phyloP scores from a whole-genome alignment of 495 filamentous ascomycete species.

The Lichina pygmaea region DNA sequence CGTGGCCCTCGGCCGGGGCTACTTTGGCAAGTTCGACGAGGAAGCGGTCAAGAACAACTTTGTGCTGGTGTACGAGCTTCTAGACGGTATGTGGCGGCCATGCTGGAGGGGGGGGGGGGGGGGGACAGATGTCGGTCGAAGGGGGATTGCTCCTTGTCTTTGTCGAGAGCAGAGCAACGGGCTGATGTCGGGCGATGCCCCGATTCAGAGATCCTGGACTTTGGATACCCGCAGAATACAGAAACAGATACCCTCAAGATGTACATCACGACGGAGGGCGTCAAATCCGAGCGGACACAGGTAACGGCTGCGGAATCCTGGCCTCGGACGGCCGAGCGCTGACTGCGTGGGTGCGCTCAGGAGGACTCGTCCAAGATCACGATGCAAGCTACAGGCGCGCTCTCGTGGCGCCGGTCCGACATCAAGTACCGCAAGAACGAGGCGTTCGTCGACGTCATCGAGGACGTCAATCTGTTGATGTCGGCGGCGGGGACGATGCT shows the following conservation, averaged over 20 bases:
- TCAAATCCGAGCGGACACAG: constrained; percentile 79
- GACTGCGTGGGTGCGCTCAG: constrained; percentile 4
- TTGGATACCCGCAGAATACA: constrained; percentile 97
- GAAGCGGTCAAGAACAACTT: constrained; percentile 99
- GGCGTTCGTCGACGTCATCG: constrained; percentile 97
- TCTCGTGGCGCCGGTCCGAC: constrained; percentile 89
- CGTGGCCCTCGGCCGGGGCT: constrained; percentile 69
- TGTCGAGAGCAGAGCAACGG: not conserved
- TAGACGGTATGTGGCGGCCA: constrained; percentile 41
- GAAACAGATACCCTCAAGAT: constrained; percentile 98
- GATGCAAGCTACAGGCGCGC: constrained; percentile 92
- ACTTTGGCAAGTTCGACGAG: constrained; percentile 98
- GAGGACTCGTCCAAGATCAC: constrained; percentile 92
- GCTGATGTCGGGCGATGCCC: too few relatives aligned
- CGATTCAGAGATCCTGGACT: constrained; percentile 75
- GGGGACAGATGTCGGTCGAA: too few relatives aligned
- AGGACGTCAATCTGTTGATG: constrained; percentile 98
- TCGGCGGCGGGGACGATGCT: constrained; percentile 85
- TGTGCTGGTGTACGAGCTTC: constrained; percentile 89
- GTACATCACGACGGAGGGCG: constrained; percentile 99
- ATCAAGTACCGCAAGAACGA: constrained; percentile 99
- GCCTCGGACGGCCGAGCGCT: not conserved
- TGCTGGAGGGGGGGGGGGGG: not conserved
- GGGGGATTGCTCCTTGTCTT: not conserved
- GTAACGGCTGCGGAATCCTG: constrained; percentile 9